Base-by-base conservation (phyloP, 805 yeast genomes). In the Helenozyma baotianmanensis region DNA sequence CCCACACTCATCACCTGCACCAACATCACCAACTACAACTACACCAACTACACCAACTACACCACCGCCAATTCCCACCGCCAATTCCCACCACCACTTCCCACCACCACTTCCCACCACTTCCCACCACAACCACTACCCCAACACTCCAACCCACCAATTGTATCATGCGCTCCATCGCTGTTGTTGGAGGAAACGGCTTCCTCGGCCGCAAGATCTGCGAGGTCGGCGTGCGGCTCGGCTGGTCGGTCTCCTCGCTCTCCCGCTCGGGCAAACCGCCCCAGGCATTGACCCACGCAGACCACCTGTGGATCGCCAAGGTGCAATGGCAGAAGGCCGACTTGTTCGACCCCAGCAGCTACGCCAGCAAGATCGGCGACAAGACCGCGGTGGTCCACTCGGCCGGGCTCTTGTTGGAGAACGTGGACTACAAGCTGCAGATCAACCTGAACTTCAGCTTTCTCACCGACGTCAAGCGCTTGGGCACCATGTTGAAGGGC, bases 171-270 rank as follows among this genome's bases (percentile, higher is more conserved):
- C 56, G 44, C 50, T 58, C 62, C 36, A 62, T 57, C 42, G 76
- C 85, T 3, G 85, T 88, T 0, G 76, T 88, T 49, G 97, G 97
- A 12, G 96, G 97, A 1, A 78, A 76, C 44, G 97, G 97, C 7
- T 85, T 85, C 51, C 56, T 89, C 38, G 88, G 95, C 9, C 55
- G 57, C 33, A 63, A 62, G 39, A 78, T 89, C 7, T 84, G 94
- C 51, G 80, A 80, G 51, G 68, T 70, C 2, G 94, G 82, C 0
- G 56, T 83, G 1, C 59, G 56, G 14, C 55, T 73, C 13, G 94
- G 94, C 0, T 76, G 68, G 54, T 54, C 70, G 9, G 95, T 88
- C 4, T 68, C 79, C 1, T 75, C 94, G 0, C 58, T 85, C n/a
- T 74, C 85, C 49, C 65, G 82, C 22, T 74, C 82, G 4, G 89